These are phyloP conservation scores for Cladosporium oxysporum DNA, from an alignment of 2,329 filamentous ascomycete genomes.

Conservation along the genomic window DNA sequence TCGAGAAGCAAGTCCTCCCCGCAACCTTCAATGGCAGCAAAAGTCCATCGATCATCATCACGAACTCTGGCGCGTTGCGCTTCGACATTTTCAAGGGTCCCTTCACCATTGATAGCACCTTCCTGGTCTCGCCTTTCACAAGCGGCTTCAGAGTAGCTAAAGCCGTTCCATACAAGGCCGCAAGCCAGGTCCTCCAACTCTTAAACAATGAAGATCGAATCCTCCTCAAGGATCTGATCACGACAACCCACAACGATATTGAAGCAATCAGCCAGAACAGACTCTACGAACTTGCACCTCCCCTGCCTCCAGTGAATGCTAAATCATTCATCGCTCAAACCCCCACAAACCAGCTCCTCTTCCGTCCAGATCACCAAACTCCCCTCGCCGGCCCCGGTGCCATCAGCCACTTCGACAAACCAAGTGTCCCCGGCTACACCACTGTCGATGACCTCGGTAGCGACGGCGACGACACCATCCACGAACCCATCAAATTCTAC, in stretches of 20 bases:
- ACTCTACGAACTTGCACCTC: slow-evolving; percentile 24
- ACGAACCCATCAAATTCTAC: slow-evolving; percentile 73
- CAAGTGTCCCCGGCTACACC: slow-evolving; percentile 74
- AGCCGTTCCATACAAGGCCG: slow-evolving; percentile 76
- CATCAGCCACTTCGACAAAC: slow-evolving; percentile 18
- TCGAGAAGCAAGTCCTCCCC: slow-evolving; percentile 74
- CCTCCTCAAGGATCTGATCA: slow-evolving; percentile 36
- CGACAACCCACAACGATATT: neutral
- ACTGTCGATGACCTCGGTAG: slow-evolving; percentile 79
- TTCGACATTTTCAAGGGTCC: slow-evolving; percentile 94
- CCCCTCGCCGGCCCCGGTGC: neutral
- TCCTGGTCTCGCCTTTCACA: slow-evolving; percentile 82
- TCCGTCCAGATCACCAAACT: slow-evolving; percentile 5
- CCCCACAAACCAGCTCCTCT: neutral
- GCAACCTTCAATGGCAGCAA: slow-evolving; percentile 44
- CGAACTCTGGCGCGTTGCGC: slow-evolving; percentile 88
- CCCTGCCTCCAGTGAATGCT: slow-evolving; percentile 8
- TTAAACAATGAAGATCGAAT: slow-evolving; percentile 61
- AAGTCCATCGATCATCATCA: slow-evolving; percentile 68
- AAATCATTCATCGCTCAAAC: slow-evolving; percentile 7
- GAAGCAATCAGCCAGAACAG: slow-evolving; percentile 1
- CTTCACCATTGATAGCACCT: slow-evolving; percentile 86
- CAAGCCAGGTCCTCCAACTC: slow-evolving; percentile 64
- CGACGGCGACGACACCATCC: slow-evolving; percentile 89
- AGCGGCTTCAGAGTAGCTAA: slow-evolving; percentile 75